Evolutionary conservation across 805 yeast genomes (phyloP).

Genomic region (Saccharomycopsis guyanensis): DNA sequence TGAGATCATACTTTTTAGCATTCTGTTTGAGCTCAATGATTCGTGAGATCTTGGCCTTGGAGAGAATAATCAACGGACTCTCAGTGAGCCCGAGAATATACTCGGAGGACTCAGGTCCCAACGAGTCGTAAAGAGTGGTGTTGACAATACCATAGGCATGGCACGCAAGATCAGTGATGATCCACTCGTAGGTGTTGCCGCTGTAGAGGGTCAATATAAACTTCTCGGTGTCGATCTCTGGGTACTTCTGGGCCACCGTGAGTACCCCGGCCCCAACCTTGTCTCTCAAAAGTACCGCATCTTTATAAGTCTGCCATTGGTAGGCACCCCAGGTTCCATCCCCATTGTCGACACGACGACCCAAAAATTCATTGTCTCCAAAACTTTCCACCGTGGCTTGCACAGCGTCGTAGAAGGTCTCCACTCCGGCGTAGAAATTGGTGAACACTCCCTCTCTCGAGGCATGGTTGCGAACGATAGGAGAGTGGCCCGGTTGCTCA

Average conservation of each 20-base stretch:
- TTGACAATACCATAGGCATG: slow-evolving; percentile 47
- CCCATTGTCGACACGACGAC: slow-evolving; percentile 7
- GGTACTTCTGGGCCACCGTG: slow-evolving; percentile 24
- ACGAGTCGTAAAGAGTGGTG: slow-evolving; percentile 49
- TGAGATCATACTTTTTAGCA: slow-evolving; percentile 22
- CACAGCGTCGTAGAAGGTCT: slow-evolving; percentile 30
- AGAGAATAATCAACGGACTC: slow-evolving; percentile 43
- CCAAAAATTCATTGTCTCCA: slow-evolving; percentile 28
- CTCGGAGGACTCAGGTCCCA: slow-evolving; percentile 53
- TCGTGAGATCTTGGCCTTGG: slow-evolving; percentile 34
- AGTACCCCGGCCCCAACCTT: slow-evolving; percentile 41
- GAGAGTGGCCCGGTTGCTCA: slow-evolving; percentile 39
- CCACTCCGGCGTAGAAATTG: slow-evolving; percentile 30
- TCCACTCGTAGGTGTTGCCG: slow-evolving; percentile 60
- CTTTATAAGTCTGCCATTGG: slow-evolving; percentile 28
- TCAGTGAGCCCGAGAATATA: slow-evolving; percentile 56
- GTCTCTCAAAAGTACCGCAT: slow-evolving; percentile 31
- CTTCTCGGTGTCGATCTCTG: slow-evolving; percentile 24
- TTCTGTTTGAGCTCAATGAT: slow-evolving; percentile 23
- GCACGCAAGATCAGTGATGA: slow-evolving; percentile 60
- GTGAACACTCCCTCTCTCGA: slow-evolving; percentile 23
- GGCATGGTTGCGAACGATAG: slow-evolving; percentile 40
- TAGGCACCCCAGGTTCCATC: slow-evolving; percentile 11
- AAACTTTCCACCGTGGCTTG: slow-evolving; percentile 23
- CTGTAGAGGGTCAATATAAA: slow-evolving; percentile 23